Percentiles rank a stretch among this genome's conserved stretches.
Conservation (phyloP, 768 basidiomycete species). For the Kwoniella sp. region DNA sequence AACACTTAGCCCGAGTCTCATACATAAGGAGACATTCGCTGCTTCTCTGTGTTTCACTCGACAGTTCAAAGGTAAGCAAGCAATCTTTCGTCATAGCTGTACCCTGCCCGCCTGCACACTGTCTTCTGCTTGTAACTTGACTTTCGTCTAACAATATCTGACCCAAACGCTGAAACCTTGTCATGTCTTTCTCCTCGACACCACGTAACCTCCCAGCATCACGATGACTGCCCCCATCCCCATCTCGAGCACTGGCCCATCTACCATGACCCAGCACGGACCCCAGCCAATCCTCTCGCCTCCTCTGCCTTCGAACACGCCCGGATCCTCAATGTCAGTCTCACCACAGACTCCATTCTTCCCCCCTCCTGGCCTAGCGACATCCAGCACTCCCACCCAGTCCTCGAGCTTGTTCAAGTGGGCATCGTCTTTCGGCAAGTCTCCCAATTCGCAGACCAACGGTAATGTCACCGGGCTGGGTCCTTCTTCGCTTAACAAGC, state of each 20-base stretch:
- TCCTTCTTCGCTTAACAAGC: conserved; percentile 1
- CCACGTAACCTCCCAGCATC: not conserved
- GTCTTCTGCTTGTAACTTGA: too few species aligned
- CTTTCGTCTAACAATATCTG: too few species aligned
- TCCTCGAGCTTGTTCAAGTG: conserved; percentile 35
- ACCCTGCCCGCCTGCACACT: too few species aligned
- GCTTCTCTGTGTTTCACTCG: too few species aligned
- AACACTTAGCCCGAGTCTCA: not conserved
- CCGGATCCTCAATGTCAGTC: conserved; percentile 31
- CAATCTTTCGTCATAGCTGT: too few species aligned
- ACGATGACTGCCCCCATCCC: conserved; percentile 36
- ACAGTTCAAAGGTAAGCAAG: too few species aligned
- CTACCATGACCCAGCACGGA: not conserved
- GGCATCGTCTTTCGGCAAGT: conserved; percentile 40
- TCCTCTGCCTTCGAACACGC: conserved; percentile 15
- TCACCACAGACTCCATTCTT: conserved; percentile 44
- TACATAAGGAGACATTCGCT: too few species aligned
- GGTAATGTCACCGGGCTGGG: not conserved
- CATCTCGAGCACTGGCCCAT: conserved; percentile 17
- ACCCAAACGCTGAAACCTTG: not conserved
- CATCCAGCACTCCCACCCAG: conserved; percentile 19
- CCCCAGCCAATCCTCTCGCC: conserved; percentile 13
- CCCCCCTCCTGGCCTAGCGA: conserved; percentile 22
- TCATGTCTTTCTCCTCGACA: not conserved
- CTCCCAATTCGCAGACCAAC: conserved; percentile 14